Conservation (phyloP, 371 early-diverging fungal genomes). For the Mortierella sp. region DNA sequence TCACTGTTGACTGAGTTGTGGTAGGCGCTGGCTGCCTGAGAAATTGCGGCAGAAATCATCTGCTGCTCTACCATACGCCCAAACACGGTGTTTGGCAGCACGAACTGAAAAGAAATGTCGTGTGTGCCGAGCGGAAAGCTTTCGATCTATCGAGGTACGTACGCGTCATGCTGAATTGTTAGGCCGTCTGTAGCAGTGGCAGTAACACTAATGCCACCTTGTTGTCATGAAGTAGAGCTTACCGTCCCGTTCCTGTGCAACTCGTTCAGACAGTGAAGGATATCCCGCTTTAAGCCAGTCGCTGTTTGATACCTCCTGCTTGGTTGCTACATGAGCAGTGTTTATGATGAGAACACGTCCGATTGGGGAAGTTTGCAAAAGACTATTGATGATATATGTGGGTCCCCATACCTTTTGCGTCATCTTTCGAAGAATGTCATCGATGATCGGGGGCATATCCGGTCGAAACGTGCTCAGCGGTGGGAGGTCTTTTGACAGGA, state of each 20-base stretch:
- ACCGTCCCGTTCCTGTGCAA: slow-evolving; percentile 36
- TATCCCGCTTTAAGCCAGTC: slow-evolving; percentile 65
- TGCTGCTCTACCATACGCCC: slow-evolving; percentile 55
- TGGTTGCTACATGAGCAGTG: slow-evolving; percentile 58
- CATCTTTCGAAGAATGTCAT: slow-evolving; percentile 64
- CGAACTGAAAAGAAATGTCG: slow-evolving; percentile 67
- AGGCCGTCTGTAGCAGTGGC: background rate
- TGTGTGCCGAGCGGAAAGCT: slow-evolving; percentile 60
- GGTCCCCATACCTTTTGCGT: slow-evolving; percentile 61
- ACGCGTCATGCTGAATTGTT: background rate
- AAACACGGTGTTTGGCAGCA: slow-evolving; percentile 63
- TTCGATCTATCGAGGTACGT: slow-evolving; percentile 24
- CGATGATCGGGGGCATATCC: slow-evolving; percentile 60
- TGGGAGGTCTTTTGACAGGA: slow-evolving; percentile 62
- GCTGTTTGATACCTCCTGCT: slow-evolving; percentile 69
- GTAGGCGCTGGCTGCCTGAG: slow-evolving; percentile 43
- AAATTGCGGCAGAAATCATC: slow-evolving; percentile 44
- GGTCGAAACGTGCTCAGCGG: slow-evolving; percentile 56
- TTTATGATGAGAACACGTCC: background rate
- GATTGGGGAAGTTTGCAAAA: background rate
- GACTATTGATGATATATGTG: background rate
- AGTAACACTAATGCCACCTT: background rate
- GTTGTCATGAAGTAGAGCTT: background rate
- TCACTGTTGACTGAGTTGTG: slow-evolving; percentile 24
- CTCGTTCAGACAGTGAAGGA: slow-evolving; percentile 59